phyloP scores from a whole-genome alignment of 768 basidiomycete species.

The Scleroderma citrinum region DNA sequence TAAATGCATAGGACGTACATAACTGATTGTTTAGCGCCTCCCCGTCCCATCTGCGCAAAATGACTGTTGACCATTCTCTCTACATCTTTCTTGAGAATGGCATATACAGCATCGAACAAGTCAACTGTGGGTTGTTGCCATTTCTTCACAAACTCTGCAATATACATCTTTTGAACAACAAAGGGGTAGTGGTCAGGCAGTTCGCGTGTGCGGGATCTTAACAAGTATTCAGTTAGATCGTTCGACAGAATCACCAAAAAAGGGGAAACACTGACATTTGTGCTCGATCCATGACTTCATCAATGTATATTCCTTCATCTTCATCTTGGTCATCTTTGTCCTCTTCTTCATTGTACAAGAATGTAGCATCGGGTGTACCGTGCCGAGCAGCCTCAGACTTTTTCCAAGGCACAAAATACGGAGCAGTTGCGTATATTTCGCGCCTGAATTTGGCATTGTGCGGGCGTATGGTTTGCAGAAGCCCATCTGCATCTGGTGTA shows the following conservation, averaged over 20 bases:
- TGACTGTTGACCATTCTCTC: slow-evolving; percentile 39
- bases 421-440: slow-evolving; percentile 48
- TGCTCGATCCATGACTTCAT: slow-evolving; percentile 46
- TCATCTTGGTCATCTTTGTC: not conserved
- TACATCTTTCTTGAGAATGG: slow-evolving; percentile 35
- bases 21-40: slow-evolving; percentile 45
- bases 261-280: slow-evolving; percentile 39
- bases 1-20: slow-evolving; percentile 25
- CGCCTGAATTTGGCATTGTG: slow-evolving; percentile 41
- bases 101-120: slow-evolving; percentile 39
- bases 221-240: not conserved
- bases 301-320: slow-evolving; percentile 30
- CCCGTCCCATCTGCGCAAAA: slow-evolving; percentile 50
- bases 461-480: slow-evolving; percentile 52
- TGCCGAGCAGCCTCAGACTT: slow-evolving; percentile 2
- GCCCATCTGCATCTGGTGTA: slow-evolving; percentile 43
- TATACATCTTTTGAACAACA: slow-evolving; percentile 48
- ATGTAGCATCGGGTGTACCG: slow-evolving; percentile 13
- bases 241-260: too few species aligned
- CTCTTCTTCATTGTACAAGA: slow-evolving; percentile 39
- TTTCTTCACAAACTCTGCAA: slow-evolving; percentile 35
- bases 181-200: slow-evolving; percentile 65
- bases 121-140: slow-evolving; percentile 46
- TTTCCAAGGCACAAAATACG: slow-evolving; percentile 50
- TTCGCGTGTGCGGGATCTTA: slow-evolving; percentile 64